phyloP scores from a whole-genome alignment of 495 filamentous ascomycete species.

The Annulohypoxylon nitens region DNA sequence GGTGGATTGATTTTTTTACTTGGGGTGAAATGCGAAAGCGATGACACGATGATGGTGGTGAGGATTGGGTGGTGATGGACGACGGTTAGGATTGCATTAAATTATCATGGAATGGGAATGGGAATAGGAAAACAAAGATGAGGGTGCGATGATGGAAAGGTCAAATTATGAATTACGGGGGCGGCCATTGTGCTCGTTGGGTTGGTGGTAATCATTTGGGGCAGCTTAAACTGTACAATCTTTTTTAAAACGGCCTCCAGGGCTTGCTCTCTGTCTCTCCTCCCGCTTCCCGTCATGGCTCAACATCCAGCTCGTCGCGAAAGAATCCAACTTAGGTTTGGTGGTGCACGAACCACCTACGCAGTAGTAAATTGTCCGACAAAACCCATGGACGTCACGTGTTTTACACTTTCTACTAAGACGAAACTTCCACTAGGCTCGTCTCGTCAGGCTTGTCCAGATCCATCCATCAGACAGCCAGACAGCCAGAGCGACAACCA shows the following conservation, averaged over 20 bases:
- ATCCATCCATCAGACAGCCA: no score
- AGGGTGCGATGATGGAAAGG: conserved; percentile 49
- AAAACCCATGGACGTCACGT: conserved; percentile 20
- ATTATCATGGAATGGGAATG: conserved; percentile 39
- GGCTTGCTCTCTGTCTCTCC: conserved; percentile 36
- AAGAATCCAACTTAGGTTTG: conserved; percentile 32
- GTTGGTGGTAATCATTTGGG: conserved; percentile 52
- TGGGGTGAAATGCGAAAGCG: conserved; percentile 29
- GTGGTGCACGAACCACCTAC: conserved; percentile 33
- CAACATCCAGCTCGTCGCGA: conserved; percentile 43
- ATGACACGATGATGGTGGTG: conserved; percentile 46
- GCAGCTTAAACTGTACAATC: conserved; percentile 45
- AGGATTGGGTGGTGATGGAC: conserved; percentile 13
- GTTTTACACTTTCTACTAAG: neutral
- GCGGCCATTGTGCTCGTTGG: conserved; percentile 51
- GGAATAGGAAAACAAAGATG: conserved; percentile 31
- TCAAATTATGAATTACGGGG: conserved; percentile 54
- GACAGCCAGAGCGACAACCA: no score
- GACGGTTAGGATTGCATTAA: neutral
- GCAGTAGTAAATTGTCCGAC: neutral
- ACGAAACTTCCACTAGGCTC: neutral
- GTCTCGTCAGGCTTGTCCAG: neutral
- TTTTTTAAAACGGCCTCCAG: conserved; percentile 39
- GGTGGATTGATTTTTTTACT: neutral
- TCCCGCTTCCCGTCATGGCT: conserved; percentile 24